Evolutionary conservation across 768 basidiomycete genomes (phyloP).

Genomic region (Russula brevipes): DNA sequence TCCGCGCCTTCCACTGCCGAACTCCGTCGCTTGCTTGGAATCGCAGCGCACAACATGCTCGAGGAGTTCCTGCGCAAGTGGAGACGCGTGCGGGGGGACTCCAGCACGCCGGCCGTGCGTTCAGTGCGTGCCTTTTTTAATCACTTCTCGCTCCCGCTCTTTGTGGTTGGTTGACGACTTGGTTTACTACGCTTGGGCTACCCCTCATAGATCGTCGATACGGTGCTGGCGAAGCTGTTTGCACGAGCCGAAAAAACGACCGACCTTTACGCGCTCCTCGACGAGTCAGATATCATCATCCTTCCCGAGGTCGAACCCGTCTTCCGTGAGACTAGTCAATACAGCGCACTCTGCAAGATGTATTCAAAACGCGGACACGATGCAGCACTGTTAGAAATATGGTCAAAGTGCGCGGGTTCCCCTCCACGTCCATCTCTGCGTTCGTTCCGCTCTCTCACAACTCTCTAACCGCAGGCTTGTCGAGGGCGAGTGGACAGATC

Average conservation of each 20-base stretch:
- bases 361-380: constrained; percentile 54
- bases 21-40: constrained; percentile 55
- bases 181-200: not conserved
- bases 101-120: constrained; percentile 27
- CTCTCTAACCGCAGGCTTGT: constrained; percentile 43
- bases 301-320: constrained; percentile 59
- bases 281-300: constrained; percentile 47
- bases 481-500: constrained; percentile 60
- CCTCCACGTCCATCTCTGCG: not conserved
- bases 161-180: not conserved
- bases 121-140: constrained; percentile 21
- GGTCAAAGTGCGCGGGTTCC: constrained; percentile 52
- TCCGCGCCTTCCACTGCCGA: constrained; percentile 67
- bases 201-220: constrained; percentile 65
- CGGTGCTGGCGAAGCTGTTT: constrained; percentile 70
- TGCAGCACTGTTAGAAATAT: constrained; percentile 58
- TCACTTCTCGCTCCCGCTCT: not conserved
- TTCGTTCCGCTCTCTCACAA: not conserved
- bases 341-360: constrained; percentile 55
- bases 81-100: constrained; percentile 42
- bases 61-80: constrained; percentile 61
- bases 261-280: constrained; percentile 57
- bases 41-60: constrained; percentile 73
- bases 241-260: constrained; percentile 54
- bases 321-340: constrained; percentile 47